Base-by-base conservation (phyloP, 2,329 filamentous ascomycete species). In the Sporothrix phasma region DNA sequence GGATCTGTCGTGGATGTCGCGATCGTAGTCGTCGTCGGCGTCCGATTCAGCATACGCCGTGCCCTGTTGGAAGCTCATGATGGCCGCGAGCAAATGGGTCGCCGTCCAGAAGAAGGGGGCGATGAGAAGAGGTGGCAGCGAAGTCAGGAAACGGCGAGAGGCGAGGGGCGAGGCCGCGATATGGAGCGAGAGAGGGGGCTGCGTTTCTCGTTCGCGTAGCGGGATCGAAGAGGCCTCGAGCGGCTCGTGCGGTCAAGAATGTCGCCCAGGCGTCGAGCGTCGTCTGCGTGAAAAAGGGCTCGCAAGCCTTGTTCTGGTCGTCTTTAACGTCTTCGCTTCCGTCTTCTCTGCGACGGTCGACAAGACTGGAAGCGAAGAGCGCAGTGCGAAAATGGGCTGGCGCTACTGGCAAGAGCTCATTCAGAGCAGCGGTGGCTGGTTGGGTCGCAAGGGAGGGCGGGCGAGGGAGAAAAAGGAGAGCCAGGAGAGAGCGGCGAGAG, bases 21-120 rank as follows among this genome's bases (percentile, higher is more conserved):
- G 81, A 80, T 92, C 88, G 74, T 90, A 91, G 78, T 92, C 89
- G 76, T 92, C 89, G 76, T 91, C 89, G 70, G 88, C 88, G 73
- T 90, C 89, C 69, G 86, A 90, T 76, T 90, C 89, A 74, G 89
- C 85, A 75, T 91, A 92, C 66, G 86, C 84, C 69, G 85, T 87
- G 72, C 84, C 84, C 68, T 81, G 80, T 71, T 84, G 83, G 76
- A 86, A 86, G 74, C 81, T 83, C 83, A 84, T 84, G 64, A 71
- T 72, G 69, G 66, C 43, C 26, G 26, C 17, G 19, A n/a, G 37
- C 24, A 8, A 3, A 31, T 15, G 8, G 47, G 3, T 15, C 45
- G 56, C 22, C 45, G 45, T 2, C 13, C n/a, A 37, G 19, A 3
- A 54, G 34, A 47, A n/a, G 13, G 22, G 22, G 45, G 26, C 13